Evolutionary conservation across 768 basidiomycete species (phyloP).

Genomic region (Phanerodontia chrysosporium): DNA sequence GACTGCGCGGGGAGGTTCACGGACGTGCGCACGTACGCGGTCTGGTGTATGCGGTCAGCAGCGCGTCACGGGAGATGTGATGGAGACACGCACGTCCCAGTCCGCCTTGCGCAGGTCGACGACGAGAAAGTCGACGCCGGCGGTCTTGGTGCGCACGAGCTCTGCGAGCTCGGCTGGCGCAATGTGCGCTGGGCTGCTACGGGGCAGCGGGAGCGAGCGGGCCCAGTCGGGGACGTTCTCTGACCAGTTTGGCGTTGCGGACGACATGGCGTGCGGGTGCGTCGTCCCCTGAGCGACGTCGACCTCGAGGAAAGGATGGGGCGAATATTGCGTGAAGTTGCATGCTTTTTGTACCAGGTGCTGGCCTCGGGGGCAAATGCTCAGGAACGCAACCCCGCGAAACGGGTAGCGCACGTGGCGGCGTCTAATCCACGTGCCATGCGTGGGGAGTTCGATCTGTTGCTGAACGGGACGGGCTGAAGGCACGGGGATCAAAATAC

Average conservation of each 20-base stretch:
- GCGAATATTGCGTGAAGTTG: too few species aligned
- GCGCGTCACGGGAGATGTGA: background rate
- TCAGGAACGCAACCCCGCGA: too few species aligned
- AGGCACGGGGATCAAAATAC: background rate
- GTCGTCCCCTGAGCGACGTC: too few species aligned
- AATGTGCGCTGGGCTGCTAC: slow-evolving; percentile 17
- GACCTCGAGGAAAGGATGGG: too few species aligned
- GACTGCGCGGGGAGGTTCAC: slow-evolving; percentile 44
- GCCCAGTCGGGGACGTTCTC: slow-evolving; percentile 18
- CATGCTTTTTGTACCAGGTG: too few species aligned
- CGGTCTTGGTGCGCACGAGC: slow-evolving; percentile 18
- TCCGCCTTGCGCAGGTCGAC: slow-evolving; percentile 36
- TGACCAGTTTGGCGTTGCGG: background rate
- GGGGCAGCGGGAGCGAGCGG: slow-evolving; percentile 14
- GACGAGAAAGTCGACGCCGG: slow-evolving; percentile 27
- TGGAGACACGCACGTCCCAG: slow-evolving; percentile 28
- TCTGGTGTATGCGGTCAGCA: background rate
- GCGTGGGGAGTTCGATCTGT: background rate
- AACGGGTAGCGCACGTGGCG: too few species aligned
- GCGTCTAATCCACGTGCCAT: background rate
- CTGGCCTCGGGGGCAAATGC: too few species aligned
- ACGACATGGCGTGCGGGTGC: background rate
- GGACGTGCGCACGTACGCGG: slow-evolving; percentile 28
- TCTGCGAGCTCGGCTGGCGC: slow-evolving; percentile 19
- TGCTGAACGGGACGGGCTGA: background rate